A percentile compares a stretch with the other conserved stretches of the same genome.
phyloP scores from a whole-genome alignment of 179 eudicot species.

The Silene noctiflora region DNA sequence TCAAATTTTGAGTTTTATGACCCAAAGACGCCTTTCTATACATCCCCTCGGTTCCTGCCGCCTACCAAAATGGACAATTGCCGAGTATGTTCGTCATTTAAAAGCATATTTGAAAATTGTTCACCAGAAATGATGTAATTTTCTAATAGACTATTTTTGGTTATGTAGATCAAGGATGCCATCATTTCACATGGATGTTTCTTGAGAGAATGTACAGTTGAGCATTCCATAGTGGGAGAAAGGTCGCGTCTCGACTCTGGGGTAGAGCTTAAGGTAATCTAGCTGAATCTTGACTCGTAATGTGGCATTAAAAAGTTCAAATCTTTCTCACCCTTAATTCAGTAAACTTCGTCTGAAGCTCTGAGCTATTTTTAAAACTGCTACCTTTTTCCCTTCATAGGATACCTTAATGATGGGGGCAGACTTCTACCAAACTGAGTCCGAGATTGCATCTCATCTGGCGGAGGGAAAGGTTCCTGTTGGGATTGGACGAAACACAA shows the following conservation, averaged over 20 bases:
- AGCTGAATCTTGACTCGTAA: background rate
- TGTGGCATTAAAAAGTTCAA: background rate
- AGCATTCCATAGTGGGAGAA: constrained; percentile 81
- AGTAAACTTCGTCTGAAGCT: too few relatives aligned
- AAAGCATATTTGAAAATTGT: background rate
- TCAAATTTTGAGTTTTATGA: constrained; percentile 72
- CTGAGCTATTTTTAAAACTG: background rate
- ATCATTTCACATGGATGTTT: constrained; percentile 94
- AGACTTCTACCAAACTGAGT: constrained; percentile 80
- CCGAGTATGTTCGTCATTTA: constrained; percentile 36
- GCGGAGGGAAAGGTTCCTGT: constrained; percentile 84
- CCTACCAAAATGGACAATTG: constrained; percentile 73
- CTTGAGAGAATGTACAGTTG: constrained; percentile 64
- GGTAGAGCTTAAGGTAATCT: constrained; percentile 69
- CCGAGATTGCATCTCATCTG: constrained; percentile 73
- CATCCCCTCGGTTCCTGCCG: constrained; percentile 73
- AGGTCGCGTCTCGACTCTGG: constrained; percentile 83
- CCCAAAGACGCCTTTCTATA: constrained; percentile 72
- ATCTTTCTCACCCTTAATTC: background rate
- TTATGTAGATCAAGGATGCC: constrained; percentile 77
- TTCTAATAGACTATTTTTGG: constrained; percentile 10
- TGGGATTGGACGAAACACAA: constrained; percentile 86
- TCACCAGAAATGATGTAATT: background rate
- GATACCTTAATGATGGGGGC: constrained; percentile 98
- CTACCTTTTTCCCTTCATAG: constrained; percentile 32